These are phyloP conservation scores for Taphrina wiesneri DNA, from an alignment of 1,139 yeast genomes.

Conservation along the genomic window DNA sequence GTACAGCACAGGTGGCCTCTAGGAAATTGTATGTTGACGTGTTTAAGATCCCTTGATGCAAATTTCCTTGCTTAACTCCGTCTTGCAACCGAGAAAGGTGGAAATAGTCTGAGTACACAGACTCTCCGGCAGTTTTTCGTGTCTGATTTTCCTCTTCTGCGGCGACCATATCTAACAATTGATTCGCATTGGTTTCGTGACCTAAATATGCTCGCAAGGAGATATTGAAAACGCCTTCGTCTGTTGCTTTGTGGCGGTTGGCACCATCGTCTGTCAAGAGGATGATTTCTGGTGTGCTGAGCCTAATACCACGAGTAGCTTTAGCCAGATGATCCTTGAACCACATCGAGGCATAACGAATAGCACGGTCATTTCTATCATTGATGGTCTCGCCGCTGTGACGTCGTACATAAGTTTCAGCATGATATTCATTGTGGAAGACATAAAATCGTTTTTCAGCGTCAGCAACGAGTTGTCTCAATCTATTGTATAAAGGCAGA, in stretches of 20 bases:
- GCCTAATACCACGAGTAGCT: slow-evolving; percentile 41
- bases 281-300: slow-evolving; percentile 55
- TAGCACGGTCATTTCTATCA: slow-evolving; percentile 90
- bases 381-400: slow-evolving; percentile 70
- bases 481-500: slow-evolving; percentile 80
- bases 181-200: slow-evolving; percentile 71
- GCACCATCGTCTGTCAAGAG: slow-evolving; percentile 76
- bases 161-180: slow-evolving; percentile 71
- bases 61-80: slow-evolving; percentile 81
- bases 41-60: slow-evolving; percentile 80
- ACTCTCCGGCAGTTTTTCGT: slow-evolving; percentile 50
- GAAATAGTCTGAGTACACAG: slow-evolving; percentile 74
- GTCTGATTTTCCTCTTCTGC: slow-evolving; percentile 44
- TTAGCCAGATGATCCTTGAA: slow-evolving; percentile 63
- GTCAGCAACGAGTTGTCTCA: slow-evolving; percentile 68
- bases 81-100: slow-evolving; percentile 81
- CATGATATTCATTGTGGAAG: slow-evolving; percentile 88
- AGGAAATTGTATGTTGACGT: slow-evolving; percentile 83
- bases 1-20: slow-evolving; percentile 78
- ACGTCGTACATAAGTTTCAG: slow-evolving; percentile 68
- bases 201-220: slow-evolving; percentile 59
- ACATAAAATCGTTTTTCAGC: slow-evolving; percentile 85
- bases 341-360: slow-evolving; percentile 73
- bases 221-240: slow-evolving; percentile 51
- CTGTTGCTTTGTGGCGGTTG: slow-evolving; percentile 60